Percentiles rank a stretch among this genome's conserved stretches.
Evolutionary conservation across 2,329 filamentous ascomycete species (phyloP).

Genomic region (Paraphaeosphaeria minitans): DNA sequence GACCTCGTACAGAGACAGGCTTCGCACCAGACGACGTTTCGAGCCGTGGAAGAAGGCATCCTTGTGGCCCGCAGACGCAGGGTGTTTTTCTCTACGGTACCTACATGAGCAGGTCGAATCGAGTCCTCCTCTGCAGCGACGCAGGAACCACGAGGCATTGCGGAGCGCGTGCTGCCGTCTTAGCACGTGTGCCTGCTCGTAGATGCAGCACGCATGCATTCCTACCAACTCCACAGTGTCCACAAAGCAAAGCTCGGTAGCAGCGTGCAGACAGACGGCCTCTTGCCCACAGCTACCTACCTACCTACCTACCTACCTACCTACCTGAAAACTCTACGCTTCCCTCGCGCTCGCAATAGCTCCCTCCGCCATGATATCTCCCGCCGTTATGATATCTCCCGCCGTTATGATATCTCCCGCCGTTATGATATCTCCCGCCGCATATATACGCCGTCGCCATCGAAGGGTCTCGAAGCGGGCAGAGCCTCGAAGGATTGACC

Average conservation of each 20-base stretch:
- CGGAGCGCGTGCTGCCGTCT: slow-evolving; percentile 5
- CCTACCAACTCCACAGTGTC: background rate
- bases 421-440: background rate
- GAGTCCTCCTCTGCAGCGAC: background rate
- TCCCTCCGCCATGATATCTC: background rate
- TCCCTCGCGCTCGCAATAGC: background rate
- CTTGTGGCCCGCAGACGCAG: background rate
- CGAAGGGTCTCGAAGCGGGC: background rate
- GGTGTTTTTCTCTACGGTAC: background rate
- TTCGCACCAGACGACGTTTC: no score
- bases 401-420: background rate
- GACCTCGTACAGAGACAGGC: no score
- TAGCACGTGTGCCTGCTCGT: slow-evolving; percentile 4
- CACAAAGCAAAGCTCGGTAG: background rate
- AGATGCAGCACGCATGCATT: no score
- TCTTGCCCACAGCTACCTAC: background rate
- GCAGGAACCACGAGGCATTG: background rate
- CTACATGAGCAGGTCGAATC: background rate
- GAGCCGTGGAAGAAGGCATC: background rate
- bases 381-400: background rate
- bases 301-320: no score
- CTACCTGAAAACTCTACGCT: background rate
- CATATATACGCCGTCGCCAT: background rate
- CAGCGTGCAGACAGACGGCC: background rate
- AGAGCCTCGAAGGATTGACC: background rate